Conservation (phyloP, 139 green algal genomes). For the Asterochloris sp. region DNA sequence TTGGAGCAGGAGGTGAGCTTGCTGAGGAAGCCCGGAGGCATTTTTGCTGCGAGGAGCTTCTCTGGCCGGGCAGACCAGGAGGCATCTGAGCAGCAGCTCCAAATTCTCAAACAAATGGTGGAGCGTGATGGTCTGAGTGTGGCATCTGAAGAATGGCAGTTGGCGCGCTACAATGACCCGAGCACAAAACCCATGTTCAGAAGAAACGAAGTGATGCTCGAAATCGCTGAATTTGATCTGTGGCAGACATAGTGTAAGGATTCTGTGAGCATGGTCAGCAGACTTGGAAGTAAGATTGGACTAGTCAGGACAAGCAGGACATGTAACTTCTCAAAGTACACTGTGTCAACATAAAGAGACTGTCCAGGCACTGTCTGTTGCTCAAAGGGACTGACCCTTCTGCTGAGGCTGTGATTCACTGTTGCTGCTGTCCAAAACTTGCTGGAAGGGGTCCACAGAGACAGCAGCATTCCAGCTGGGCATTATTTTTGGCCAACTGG, state of each 20-base stretch:
- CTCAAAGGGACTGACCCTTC: no score
- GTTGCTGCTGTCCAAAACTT: neutral
- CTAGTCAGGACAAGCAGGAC: no score
- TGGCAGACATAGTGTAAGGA: constrained; percentile 9
- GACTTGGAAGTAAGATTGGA: no score
- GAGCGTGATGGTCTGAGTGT: constrained; percentile 8
- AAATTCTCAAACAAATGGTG: constrained; percentile 9
- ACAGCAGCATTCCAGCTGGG: no score
- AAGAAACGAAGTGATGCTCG: constrained; percentile 78
- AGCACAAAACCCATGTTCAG: constrained; percentile 44
- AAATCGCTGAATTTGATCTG: constrained; percentile 45
- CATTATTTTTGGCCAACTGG: no score
- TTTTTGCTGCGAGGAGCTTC: constrained; percentile 42
- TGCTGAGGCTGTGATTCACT: no score
- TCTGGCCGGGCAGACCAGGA: neutral
- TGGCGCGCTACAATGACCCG: constrained; percentile 82
- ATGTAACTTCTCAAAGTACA: no score
- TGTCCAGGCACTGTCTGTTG: no score
- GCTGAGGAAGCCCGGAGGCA: constrained; percentile 15
- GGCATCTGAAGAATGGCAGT: constrained; percentile 21
- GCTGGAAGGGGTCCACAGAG: no score
- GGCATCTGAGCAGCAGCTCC: neutral
- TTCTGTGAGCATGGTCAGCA: no score
- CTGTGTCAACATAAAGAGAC: no score
- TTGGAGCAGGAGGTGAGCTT: neutral